phyloP scores from a whole-genome alignment of 345 rosid species.

The Excoecaria agallocha region DNA sequence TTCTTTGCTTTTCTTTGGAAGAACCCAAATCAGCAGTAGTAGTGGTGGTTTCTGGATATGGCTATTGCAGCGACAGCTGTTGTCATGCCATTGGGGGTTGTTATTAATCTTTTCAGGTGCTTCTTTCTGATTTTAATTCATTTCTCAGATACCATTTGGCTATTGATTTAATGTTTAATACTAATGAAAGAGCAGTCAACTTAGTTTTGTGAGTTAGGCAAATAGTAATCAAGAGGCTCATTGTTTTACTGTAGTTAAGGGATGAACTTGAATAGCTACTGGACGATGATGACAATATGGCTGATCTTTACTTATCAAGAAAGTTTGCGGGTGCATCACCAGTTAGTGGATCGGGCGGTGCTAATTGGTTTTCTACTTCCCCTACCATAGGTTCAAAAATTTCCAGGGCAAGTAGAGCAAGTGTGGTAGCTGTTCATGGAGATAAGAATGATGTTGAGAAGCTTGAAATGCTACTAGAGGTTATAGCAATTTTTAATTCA shows the following conservation, averaged over 20 bases:
- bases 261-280: slow-evolving; percentile 93
- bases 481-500: slow-evolving; percentile 20
- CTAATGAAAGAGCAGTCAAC: background rate
- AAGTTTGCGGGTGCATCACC: slow-evolving; percentile 72
- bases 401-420: slow-evolving; percentile 88
- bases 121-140: too few species aligned
- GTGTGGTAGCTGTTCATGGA: too few species aligned
- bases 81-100: too few species aligned
- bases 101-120: too few species aligned
- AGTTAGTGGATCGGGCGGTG: slow-evolving; percentile 62
- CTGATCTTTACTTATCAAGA: slow-evolving; percentile 90
- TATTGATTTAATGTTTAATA: background rate
- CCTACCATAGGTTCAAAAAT: slow-evolving; percentile 91
- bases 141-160: too few species aligned
- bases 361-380: slow-evolving; percentile 74
- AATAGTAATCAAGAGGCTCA: slow-evolving; percentile 7
- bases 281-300: slow-evolving; percentile 99
- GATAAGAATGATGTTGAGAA: slow-evolving; percentile 97
- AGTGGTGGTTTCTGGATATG: too few species aligned
- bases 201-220: background rate
- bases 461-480: slow-evolving; percentile 99
- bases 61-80: too few species aligned
- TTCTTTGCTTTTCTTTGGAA: too few species aligned
- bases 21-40: too few species aligned
- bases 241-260: slow-evolving; percentile 57